These are phyloP conservation scores for Fraxinus nigra DNA, from an alignment of 305 asterid genomes.

Conservation along the genomic window DNA sequence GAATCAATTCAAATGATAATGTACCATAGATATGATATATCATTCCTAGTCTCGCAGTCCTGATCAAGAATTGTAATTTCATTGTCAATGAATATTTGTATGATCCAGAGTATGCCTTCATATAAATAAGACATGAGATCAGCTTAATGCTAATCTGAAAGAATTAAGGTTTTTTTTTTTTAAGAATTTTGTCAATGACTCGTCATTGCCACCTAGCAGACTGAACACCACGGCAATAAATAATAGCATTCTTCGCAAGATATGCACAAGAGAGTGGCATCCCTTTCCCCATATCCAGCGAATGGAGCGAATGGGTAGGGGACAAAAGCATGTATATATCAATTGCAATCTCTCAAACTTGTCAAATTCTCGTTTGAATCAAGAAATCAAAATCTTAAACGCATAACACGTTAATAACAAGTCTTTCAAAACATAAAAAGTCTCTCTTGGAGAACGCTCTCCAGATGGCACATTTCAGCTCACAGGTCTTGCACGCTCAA, in stretches of 20 bases:
- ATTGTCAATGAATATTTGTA: not conserved
- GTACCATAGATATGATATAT: not conserved
- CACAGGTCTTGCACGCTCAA: constrained; percentile 40
- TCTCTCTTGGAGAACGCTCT: not conserved
- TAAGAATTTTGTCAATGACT: not conserved
- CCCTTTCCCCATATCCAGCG: not conserved
- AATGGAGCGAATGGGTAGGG: not conserved
- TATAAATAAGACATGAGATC: not conserved
- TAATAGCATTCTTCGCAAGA: not conserved
- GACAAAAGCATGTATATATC: not conserved
- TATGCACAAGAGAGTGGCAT: not conserved
- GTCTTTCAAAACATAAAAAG: not conserved
- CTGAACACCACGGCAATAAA: not conserved
- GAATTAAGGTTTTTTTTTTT: not conserved
- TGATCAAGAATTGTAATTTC: not conserved
- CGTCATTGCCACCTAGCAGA: not conserved
- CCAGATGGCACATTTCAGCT: not conserved
- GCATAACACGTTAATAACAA: not conserved
- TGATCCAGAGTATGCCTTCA: not conserved
- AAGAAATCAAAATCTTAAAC: not conserved
- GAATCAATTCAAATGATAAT: not conserved
- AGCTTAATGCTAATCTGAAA: not conserved
- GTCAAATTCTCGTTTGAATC: not conserved
- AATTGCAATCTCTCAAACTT: not conserved
- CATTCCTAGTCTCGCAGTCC: not conserved